These are phyloP conservation scores for Backusella circina DNA, from an alignment of 192 early-diverging fungal species.

Conservation along the genomic window DNA sequence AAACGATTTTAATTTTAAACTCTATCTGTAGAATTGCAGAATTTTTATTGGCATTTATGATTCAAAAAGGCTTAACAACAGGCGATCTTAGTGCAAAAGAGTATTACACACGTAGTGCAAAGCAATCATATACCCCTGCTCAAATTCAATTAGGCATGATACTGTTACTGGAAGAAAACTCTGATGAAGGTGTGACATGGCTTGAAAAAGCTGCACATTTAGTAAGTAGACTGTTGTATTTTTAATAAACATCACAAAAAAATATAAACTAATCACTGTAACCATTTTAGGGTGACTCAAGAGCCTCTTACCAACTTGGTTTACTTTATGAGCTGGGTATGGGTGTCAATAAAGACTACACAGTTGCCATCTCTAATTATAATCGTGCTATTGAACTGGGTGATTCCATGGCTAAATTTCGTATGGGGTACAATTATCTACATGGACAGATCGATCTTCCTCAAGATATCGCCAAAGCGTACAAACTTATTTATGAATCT, in stretches of 20 bases:
- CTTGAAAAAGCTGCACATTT: conserved; percentile 26
- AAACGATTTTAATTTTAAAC: not conserved
- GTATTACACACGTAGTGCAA: conserved; percentile 29
- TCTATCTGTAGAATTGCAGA: not conserved
- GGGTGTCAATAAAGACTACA: conserved; percentile 19
- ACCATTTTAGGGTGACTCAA: conserved; percentile 17
- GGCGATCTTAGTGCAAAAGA: conserved; percentile 13
- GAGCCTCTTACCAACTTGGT: conserved; percentile 30
- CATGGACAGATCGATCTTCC: not conserved
- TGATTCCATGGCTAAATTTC: not conserved
- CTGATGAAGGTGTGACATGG: conserved; percentile 25
- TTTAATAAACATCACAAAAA: not conserved
- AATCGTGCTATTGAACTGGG: conserved; percentile 20
- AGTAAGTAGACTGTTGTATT: conserved; percentile 11
- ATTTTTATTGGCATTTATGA: conserved; percentile 8
- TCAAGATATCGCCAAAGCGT: conserved; percentile 18
- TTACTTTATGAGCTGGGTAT: conserved; percentile 27
- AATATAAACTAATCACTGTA: not conserved
- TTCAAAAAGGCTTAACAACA: conserved; percentile 17
- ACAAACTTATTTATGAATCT: conserved; percentile 12
- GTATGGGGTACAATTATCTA: not conserved
- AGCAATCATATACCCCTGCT: conserved; percentile 28
- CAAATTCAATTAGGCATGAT: conserved; percentile 30
- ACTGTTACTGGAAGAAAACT: conserved; percentile 17
- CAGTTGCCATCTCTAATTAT: conserved; percentile 17